phyloP scores from a whole-genome alignment of 441 rosid genomes.

The Corymbia citriodora region DNA sequence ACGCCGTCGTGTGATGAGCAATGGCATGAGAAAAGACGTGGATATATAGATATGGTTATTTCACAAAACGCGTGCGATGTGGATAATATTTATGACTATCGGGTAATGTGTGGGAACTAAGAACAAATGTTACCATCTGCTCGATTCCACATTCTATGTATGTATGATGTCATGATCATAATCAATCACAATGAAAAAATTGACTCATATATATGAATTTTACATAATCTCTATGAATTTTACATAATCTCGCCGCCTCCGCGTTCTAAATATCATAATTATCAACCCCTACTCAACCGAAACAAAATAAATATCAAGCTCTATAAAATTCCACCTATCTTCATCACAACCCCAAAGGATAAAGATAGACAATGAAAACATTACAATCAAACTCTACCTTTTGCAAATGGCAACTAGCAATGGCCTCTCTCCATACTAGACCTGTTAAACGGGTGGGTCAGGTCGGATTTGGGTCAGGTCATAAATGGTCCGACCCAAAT shows the following conservation, averaged over 20 bases:
- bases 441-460: too few species aligned
- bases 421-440: background rate
- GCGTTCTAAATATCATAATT: background rate
- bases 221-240: background rate
- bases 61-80: accelerated
- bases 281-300: background rate
- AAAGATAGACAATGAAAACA: background rate
- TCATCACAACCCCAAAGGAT: background rate
- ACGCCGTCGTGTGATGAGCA: background rate
- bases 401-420: background rate
- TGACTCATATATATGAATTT: background rate
- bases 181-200: background rate
- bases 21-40: background rate
- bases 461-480: too few species aligned
- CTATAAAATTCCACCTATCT: background rate
- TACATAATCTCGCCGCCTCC: accelerated
- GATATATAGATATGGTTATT: background rate
- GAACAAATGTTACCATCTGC: background rate
- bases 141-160: background rate
- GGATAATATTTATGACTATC: background rate
- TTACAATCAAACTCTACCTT: background rate
- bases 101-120: background rate
- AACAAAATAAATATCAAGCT: background rate
- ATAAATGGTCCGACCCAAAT: too few species aligned
- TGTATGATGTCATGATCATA: background rate